Evolutionary conservation across 208 protist genomes (phyloP), one percentile per base, ranked within the genome.

Genomic region (Leishmania gerbilli): DNA sequence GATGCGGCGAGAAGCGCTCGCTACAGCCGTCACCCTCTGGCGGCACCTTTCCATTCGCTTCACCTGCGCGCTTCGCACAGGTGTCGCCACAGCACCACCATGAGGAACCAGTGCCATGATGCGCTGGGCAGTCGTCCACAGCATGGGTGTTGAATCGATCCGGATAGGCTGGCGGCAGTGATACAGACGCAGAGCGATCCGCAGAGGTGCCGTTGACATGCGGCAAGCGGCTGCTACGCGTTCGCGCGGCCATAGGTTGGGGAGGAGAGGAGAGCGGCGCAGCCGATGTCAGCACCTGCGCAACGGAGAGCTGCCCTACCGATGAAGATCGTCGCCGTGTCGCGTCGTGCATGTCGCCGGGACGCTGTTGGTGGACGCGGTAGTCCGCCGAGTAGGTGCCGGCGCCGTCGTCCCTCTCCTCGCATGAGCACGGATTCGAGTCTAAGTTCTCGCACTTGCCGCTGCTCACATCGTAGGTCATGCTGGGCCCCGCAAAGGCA

Each of bases 1-100:
- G 62, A 56, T 64, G 76, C 42, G 51, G 45, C 53, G 31, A 49
- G 27, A 47, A 34, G 74, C 37, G 40, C 31, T 76, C 17, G 47
- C 77, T 47, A 49, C 74, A 85, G 74, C 40, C 74, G 47, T 37
- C 42, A 13, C 62, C 74, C 1, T 42, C 42, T 17, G 69, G 11
- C 2, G 19, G 11, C 24, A 21, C 17, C 47, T 21, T 13, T 34
- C n/a, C 69, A 74, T 51, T 31, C 45, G 37, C 3, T 17, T 31
- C 69, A 53, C n/a, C 69, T 31, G 42, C 27, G 11, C 40, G 27
- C 24, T 40, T 37, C 19, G 40, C 67, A 15, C 37, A 49, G 67
- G 40, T 71, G 8, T 21, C 6, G 40, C 40, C 67, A 8, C 67
- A 71, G 19, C 67, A 27, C 13, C 67, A 3, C 67, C 40, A 71